Evolutionary conservation across 345 rosid species (phyloP), one percentile per base, ranked within the genome.

Genomic region (Aquilaria yunnanensis): DNA sequence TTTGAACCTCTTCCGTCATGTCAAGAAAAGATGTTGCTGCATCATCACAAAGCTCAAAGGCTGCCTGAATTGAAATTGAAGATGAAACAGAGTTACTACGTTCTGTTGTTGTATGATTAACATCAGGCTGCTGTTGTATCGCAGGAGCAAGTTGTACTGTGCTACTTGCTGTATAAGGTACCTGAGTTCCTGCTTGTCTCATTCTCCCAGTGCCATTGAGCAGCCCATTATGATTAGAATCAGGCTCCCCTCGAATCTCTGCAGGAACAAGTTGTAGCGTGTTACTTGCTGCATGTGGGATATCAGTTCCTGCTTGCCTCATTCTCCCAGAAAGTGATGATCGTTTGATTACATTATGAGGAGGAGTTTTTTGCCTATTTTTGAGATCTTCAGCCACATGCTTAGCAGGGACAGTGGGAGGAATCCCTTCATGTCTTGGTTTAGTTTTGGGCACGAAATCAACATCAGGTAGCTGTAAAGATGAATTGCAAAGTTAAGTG

Each of bases 291-390:
- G 57, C 64, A 72, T 80, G 72, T 65, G 85, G 77, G 74, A 59
- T 55, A 69, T 81, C 89, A 69, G 45, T 74, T 62, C 80, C 91
- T 23, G 59, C 55, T 72, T 77, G 87, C 71, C 79, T 94, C 13
- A 70, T 64, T 62, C 76, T 76, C 54, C 70, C 78, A 16, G 79
- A 64, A 77, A 87, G 67, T 58, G 96, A 73, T 64, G 82, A 64
- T 71, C 87, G 83, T 74, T 80, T 81, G 59, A 71, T 68, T 59
- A 76, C 51, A 71, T 69, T 77, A 32, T 80, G 70, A 74, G 94
- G 92, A 67, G 97, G 89, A 56, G 93, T 94, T 75, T 78, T 85
- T 79, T 80, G 92, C 80, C 96, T 81, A n/a, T 64, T 72, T 80
- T 86, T 90, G 41, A 63, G 59, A 61, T 90, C 95, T 55, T 83